phyloP scores from a whole-genome alignment of 1,139 yeast species.

The Lodderomyces margitis region DNA sequence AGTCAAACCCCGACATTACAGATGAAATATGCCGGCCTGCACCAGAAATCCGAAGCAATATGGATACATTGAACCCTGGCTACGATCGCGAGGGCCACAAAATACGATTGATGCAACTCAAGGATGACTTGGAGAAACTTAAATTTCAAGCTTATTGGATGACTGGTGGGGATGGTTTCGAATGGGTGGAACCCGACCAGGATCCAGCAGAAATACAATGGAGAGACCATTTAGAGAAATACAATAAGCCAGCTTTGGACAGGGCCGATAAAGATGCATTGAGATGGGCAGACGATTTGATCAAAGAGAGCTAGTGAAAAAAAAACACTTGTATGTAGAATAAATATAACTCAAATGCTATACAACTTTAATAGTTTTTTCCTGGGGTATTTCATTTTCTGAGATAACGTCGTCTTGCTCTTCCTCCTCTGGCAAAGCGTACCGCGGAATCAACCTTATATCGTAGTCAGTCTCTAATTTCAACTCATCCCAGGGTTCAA shows the following conservation, averaged over 20 bases:
- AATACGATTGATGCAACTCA: constrained; percentile 38
- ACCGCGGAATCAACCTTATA: constrained; percentile 43
- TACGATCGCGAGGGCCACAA: constrained; percentile 39
- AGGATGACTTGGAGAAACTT: constrained; percentile 51
- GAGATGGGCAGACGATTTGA: constrained; percentile 39
- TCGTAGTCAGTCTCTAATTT: constrained; percentile 45
- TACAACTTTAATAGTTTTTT: background rate
- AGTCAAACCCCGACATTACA: constrained; percentile 32
- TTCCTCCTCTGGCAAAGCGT: constrained; percentile 5
- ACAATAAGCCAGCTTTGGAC: constrained; percentile 21
- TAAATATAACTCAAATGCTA: constrained; percentile 13
- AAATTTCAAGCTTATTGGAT: constrained; percentile 76
- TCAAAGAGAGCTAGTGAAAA: constrained; percentile 19
- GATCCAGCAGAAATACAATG: constrained; percentile 71
- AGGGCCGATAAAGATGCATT: constrained; percentile 20
- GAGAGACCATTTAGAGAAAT: constrained; percentile 37
- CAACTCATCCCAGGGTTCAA: constrained; percentile 55
- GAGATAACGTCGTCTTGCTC: constrained; percentile 2
- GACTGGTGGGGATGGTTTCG: constrained; percentile 71
- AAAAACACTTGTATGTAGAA: background rate
- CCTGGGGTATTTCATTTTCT: background rate
- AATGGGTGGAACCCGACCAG: constrained; percentile 79
- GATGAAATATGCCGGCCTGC: constrained; percentile 39
- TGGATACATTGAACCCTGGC: constrained; percentile 32
- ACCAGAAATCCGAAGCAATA: constrained; percentile 18